phyloP scores from a whole-genome alignment of 1,284 basidiomycete genomes.

The Boletus mariae region DNA sequence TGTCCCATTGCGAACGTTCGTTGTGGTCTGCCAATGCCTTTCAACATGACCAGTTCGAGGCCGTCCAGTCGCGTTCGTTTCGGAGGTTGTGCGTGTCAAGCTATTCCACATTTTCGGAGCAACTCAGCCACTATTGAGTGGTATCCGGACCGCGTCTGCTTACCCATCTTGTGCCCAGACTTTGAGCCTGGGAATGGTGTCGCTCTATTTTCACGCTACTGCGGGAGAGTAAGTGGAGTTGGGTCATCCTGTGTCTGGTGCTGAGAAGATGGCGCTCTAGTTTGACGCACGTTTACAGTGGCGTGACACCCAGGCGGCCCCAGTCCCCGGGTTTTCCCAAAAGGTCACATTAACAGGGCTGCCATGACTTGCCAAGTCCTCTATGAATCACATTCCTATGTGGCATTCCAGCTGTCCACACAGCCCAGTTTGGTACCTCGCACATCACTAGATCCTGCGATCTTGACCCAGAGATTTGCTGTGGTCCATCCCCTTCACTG shows the following conservation, averaged over 20 bases:
- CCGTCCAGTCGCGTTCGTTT: background rate
- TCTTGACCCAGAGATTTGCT: conserved; percentile 1
- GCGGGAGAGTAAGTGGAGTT: conserved; percentile 13
- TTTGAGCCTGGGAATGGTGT: background rate
- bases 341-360: background rate
- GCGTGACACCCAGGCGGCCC: conserved; percentile 14
- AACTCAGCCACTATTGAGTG: conserved; percentile 5
- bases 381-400: conserved; percentile 7
- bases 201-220: conserved; percentile 5
- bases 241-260: conserved; percentile 13
- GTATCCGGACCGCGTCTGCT: background rate
- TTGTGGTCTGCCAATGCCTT: background rate
- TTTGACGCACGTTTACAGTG: conserved; percentile 20
- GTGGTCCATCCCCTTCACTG: background rate
- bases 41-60: background rate
- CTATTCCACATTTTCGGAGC: background rate
- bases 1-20: background rate
- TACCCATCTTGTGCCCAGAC: background rate
- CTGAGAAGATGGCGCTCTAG: conserved; percentile 5
- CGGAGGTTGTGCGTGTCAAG: background rate
- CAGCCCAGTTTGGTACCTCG: conserved; percentile 13
- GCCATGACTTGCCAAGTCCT: background rate
- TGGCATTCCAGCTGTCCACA: conserved; percentile 5
- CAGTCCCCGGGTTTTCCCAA: conserved; percentile 1
- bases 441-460: conserved; percentile 8